Evolutionary conservation across 148 eudicot genomes (phyloP).

Genomic region (Persicaria tinctoria): DNA sequence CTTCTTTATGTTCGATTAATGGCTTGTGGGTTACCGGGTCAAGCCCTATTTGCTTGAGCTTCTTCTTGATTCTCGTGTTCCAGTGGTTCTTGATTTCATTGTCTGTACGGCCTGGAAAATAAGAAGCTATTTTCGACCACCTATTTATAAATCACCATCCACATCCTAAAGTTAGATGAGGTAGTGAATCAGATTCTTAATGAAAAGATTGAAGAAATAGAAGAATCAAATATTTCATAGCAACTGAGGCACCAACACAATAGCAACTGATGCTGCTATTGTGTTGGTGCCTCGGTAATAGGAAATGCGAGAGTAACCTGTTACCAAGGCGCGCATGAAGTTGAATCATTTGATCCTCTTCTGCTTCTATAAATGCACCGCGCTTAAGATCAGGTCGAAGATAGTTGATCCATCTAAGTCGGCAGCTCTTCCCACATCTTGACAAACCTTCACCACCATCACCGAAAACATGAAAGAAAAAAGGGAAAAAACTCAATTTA

Average conservation of each 20-base stretch:
- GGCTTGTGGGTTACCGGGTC: slow-evolving; percentile 16
- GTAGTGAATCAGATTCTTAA: background rate
- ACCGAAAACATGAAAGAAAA: background rate
- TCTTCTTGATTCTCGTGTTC: slow-evolving; percentile 17
- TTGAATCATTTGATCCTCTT: slow-evolving; percentile 63
- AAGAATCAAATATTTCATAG: background rate
- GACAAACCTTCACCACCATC: slow-evolving; percentile 41
- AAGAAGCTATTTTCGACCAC: slow-evolving; percentile 17
- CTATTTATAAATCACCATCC: background rate
- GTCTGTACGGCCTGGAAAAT: slow-evolving; percentile 14
- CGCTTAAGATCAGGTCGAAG: slow-evolving; percentile 68
- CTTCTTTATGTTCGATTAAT: background rate
- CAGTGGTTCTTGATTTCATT: slow-evolving; percentile 18
- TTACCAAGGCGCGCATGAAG: slow-evolving; percentile 77
- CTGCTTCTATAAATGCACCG: slow-evolving; percentile 48
- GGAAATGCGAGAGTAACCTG: slow-evolving; percentile 27
- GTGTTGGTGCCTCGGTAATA: too few species aligned
- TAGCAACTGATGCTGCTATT: too few species aligned
- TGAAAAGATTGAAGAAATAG: background rate
- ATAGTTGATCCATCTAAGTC: slow-evolving; percentile 76
- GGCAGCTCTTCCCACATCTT: slow-evolving; percentile 80
- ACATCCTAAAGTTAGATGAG: background rate
- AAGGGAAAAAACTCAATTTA: background rate
- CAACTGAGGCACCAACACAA: too few species aligned
- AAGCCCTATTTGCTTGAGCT: slow-evolving; percentile 6